Evolutionary conservation across 495 filamentous ascomycete species (phyloP), one percentile per base, ranked within the genome.

Genomic region (Beverwykella pulmonaria): DNA sequence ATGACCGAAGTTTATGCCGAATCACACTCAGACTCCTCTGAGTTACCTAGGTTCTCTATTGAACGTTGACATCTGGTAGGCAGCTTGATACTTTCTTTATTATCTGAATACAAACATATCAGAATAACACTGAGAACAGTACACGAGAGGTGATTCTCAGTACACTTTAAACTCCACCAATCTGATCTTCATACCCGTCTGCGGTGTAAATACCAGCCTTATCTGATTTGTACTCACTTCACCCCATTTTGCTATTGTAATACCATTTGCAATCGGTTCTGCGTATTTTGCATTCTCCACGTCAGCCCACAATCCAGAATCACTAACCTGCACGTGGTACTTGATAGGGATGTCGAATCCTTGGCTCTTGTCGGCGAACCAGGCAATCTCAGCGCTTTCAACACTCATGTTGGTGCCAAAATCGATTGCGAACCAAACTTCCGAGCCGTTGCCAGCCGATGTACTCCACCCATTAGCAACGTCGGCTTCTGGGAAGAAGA

Each of bases 381-480:
- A 55, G 2, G 53, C 53, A 36, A 55, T 30, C 10, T 55, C 53
- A 5, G 53, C 53, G 10, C 26, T 36, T 10, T 12, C 19, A 22
- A 55, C 53, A 4, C 4, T 34, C 25, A 25, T 55, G 7, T 9
- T 32, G 2, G 26, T 20, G 2, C 53, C 53, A 36, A 55, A 36
- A 36, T 55, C 53, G 19, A 55, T 55, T 20, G 8, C 8, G 26
- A 55, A 55, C 53, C 53, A 55, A 25, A 55, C 10, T 30, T 55
- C 53, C 1, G 53, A 32, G 6, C 53, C 53, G 26, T 55, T 55
- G n/a, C 26, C 25, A 12, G 9, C 19, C 4, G 53, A 25, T 7
- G 26, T 55, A 22, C 19, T n/a, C 53, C 53, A 55, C 14, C 53
- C 53, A 55, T 55, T 55, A 15, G 53, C 53, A 29, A 55, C 53